Base-by-base conservation (phyloP, 768 basidiomycete species). In the Naganishia antarctica region DNA sequence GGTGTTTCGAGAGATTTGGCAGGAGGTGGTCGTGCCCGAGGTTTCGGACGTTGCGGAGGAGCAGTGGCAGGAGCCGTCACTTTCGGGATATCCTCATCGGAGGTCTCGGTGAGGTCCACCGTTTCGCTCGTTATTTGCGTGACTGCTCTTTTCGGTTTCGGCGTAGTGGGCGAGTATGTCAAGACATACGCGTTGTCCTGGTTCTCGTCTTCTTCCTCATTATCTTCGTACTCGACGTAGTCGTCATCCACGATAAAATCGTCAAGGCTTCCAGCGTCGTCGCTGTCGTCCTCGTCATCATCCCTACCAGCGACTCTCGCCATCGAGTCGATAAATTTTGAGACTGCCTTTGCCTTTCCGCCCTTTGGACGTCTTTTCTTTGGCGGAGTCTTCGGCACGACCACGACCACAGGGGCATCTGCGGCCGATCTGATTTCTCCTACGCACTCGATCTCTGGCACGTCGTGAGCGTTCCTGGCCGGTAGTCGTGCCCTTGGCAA, bases 161-260 rank as follows among this genome's bases (percentile, higher is more conserved):
- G 60, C 44, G 18, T 32, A 7, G 40, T 65, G 23, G 60, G 60
- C 21, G 59, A 50, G 15, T 65, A 51, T 18, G 32, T 41, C 37
- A 66, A 47, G 0, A 67, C 28, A 0, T 68, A 60, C n/a, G 66
- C 69, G 21, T 67, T 63, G 11, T 60, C 65, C 15, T 69, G 50
- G 28, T 57, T 63, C 4, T 66, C 62, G 0, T 41, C 51, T 18
- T 47, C 59, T 12, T 47, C 65, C 15, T 60, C 28, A 6, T 21
- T 47, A 7, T 61, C 61, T 40, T 58, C 60, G 46, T 41, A 60
- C 23, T 62, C 67, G 18, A 64, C 60, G 28, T 70, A 69, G 23
- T 71, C 69, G 50, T 74, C 73, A 44, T 74, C 73, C 28, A 74
- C 73, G 25, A 74, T 71, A 59, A 74, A 74, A 60, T 72, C 73